Base-by-base conservation (phyloP, 371 early-diverging fungal genomes). In the Mortierella sp. region DNA sequence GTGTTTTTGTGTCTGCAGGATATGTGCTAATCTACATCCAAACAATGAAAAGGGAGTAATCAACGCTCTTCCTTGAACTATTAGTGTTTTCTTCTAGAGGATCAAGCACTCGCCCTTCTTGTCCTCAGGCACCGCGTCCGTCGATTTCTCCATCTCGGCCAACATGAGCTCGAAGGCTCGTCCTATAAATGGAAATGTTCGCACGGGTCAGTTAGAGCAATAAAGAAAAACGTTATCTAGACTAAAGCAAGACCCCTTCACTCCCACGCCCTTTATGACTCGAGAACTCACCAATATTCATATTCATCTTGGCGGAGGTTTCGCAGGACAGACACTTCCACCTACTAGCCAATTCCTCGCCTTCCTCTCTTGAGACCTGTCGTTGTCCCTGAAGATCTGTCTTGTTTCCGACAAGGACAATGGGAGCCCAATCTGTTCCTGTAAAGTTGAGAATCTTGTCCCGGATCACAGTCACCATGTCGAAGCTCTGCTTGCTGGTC, bases 381-480 rank as follows among this genome's bases (percentile, higher is more conserved):
- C 95, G 90, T 80, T 96, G 96, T 54, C 90, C 91, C 72, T 93
- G 92, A 74, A 98, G 88, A 90, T 97, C 98, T 16, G 92, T 92
- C 91, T 99, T 99, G 89, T 98, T 99, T 24, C 97, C 99, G 31
- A 98, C 98, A 81, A 99, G 90, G 26, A 98, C 97, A 79, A 95
- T 94, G 0, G 95, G 95, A 19, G 95, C 97, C 89, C 93, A 95
- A 78, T 97, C 97, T 52, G 95, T 93, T 48, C 98, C 98, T 0
- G 97, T 96, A 77, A 93, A 95, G 88, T 97, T 97, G 76, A 99
- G 92, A 73, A 99, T 97, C 90, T 99, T 99, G 84, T 99, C 98
- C 57, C 97, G 91, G 72, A 99, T 96, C 57, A 97, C 92, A 79
- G 93, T 92, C 78, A 95, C 92, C 93, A 98, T 96, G 73, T 98